Evolutionary conservation across 2,329 filamentous ascomycete genomes (phyloP).

Genomic region (Cercospora zeae-maydis): DNA sequence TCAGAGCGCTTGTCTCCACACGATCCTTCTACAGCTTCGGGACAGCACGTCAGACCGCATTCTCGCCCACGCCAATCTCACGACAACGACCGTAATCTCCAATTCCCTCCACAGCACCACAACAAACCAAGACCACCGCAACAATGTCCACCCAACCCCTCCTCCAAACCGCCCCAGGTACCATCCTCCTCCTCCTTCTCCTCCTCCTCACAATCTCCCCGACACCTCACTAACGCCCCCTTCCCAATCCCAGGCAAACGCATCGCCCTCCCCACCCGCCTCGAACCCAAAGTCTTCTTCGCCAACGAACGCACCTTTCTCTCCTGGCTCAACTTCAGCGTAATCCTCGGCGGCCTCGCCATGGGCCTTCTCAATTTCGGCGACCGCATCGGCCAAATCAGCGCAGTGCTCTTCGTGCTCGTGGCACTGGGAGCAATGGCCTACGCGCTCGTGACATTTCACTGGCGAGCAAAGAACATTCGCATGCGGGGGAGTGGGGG

Average conservation of each 20-base stretch:
- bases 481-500: slow-evolving; percentile 85
- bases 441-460: slow-evolving; percentile 91
- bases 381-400: slow-evolving; percentile 84
- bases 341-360: slow-evolving; percentile 92
- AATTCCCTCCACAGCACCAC: neutral
- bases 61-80: neutral
- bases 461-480: slow-evolving; percentile 95
- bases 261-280: slow-evolving; percentile 93
- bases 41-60: neutral
- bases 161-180: slow-evolving; percentile 89
- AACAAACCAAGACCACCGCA: slow-evolving; percentile 17
- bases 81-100: neutral
- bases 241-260: slow-evolving; percentile 69
- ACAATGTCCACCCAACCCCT: slow-evolving; percentile 95
- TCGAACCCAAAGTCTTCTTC: slow-evolving; percentile 99
- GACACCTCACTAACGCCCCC: slow-evolving; percentile 5
- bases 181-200: slow-evolving; percentile 23
- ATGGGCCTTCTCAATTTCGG: slow-evolving; percentile 98
- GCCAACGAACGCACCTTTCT: slow-evolving; percentile 99
- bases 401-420: slow-evolving; percentile 85
- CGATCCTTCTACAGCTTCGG: neutral
- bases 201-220: neutral
- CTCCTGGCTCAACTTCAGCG: slow-evolving; percentile 99
- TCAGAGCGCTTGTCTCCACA: neutral
- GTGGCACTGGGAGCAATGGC: slow-evolving; percentile 95